Conservation (phyloP, 306 rosid genomes). For the Clitoria ternatea region DNA sequence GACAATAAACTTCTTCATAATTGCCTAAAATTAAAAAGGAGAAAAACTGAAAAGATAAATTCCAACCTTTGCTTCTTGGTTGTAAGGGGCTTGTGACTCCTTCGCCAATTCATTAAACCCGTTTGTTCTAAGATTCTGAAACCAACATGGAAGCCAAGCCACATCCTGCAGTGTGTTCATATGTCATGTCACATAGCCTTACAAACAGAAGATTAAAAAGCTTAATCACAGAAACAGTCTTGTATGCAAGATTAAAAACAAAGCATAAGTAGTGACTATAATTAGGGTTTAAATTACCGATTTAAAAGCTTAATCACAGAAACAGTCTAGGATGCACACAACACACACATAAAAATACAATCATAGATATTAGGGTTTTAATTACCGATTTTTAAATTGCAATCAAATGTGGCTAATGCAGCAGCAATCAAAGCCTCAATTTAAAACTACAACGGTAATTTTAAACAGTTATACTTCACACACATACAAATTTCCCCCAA, state of each 20-base stretch:
- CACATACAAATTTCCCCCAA: neutral
- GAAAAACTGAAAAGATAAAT: constrained; percentile 10
- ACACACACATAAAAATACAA: neutral
- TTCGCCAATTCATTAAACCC: constrained; percentile 34
- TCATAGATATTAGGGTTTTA: neutral
- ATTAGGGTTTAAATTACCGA: too few species aligned
- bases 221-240: neutral
- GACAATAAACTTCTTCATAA: neutral
- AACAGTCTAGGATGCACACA: neutral
- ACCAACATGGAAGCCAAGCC: constrained; percentile 88
- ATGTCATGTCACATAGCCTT: constrained; percentile 6
- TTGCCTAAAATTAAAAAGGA: neutral
- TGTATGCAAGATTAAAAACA: neutral
- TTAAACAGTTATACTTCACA: neutral
- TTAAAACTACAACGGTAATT: neutral
- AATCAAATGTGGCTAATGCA: neutral
- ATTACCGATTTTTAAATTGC: too few species aligned
- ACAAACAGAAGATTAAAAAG: constrained; percentile 4
- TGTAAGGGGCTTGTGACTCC: constrained; percentile 31
- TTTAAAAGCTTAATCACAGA: neutral
- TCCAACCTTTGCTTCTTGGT: constrained; percentile 45
- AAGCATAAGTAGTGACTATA: too few species aligned
- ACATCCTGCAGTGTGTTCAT: constrained; percentile 47
- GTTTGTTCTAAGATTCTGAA: constrained; percentile 59
- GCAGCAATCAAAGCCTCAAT: neutral